Evolutionary conservation across 2,329 filamentous ascomycete species (phyloP), one percentile per base, ranked within the genome.

Genomic region (Fusarium sp.): DNA sequence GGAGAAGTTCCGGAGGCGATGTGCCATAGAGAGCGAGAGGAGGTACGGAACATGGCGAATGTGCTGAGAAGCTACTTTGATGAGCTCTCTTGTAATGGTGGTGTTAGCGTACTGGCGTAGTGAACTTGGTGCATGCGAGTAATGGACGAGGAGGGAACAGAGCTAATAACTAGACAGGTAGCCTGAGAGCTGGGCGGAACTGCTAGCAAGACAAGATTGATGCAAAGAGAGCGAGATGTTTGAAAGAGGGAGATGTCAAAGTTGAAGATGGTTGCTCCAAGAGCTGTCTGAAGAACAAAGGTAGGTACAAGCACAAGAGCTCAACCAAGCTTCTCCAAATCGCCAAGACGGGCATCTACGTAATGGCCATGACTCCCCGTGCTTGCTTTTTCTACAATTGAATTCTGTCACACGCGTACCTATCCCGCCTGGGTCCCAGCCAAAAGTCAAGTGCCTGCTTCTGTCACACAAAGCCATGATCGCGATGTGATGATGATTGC

Each of bases 31-130:
- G 76, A 69, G 53, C 75, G 78, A 44, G 79, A 75, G 1, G 60
- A 65, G 10, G 74, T 72, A 70, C 77, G 79, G 64, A 82, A 78
- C 81, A 82, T 82, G 70, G 29, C 59, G 53, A 64, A 59, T 20
- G 36, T 33, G 16, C n/a, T 57, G n/a, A 20, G 16, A 44, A 35
- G 42, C n/a, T 51, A 38, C 31, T 17, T 24, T 14, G 27, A 22
- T 16, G 36, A 58, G 42, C 17, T 64, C 55, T 61, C 20, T 64
- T 6, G 46, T 38, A 9, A 24, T 59, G 29, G 16, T 20, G 38
- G 31, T 63, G 49, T 11, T 44, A 40, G 66, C 24, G 35, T 17
- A 5, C 42, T 46, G 20, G 49, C 14, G 29, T 20, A 40, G 56
- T 67, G 33, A 67, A 64, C 69, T 49, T 31, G 14, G 38, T 27